Evolutionary conservation across 176 grass and related monocot species (phyloP), one percentile per base, ranked within the genome.

Genomic region (Oryza longistaminata): DNA sequence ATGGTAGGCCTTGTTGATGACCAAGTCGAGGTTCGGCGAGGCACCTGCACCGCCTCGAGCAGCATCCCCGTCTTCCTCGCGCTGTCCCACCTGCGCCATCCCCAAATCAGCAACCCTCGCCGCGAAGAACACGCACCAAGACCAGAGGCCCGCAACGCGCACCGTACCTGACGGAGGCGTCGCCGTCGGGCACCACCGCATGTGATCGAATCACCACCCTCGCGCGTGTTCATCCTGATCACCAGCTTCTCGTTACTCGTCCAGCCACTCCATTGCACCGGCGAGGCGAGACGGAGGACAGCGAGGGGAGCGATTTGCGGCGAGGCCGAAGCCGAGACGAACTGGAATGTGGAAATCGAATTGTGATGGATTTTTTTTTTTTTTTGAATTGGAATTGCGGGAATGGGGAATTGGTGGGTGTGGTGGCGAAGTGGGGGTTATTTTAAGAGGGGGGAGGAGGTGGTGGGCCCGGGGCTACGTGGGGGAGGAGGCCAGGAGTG

Each of bases 221-320:
- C 1, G 96, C n/a, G 96, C 10, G 83, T 92, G 83, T 95, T 81
- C 96, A 98, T 98, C 83, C 93, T 69, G 72, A 93, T 93, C 40
- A 98, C 87, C 25, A 98, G 96, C 93, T 98, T 98, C 91, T 98
- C 93, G 49, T 98, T n/a, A 98, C 87, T 98, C 96, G 26, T 98
- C 83, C 22, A 98, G 89, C 89, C 96, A 93, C 75, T 93, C 96
- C 96, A 95, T 98, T 34, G 78, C 71, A 31, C 14, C 3, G 27
- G 5, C 64, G 22, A 60, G 2, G 3, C 43, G 42, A 3, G 73
- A 48, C 72, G 78, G 65, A 13, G 40, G 29, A n/a, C 9, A 67
- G 27, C 64, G 75, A 17, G 26, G 52, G 16, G 6, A n/a, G 7
- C 17, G 16, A 15, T n/a, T 87, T 90, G 73, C 12, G 25, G 68